A percentile compares a stretch with the other conserved stretches of the same genome.
Conservation (phyloP, 352 stramenopile genomes). For the Hyaloperonospora brassicae region DNA sequence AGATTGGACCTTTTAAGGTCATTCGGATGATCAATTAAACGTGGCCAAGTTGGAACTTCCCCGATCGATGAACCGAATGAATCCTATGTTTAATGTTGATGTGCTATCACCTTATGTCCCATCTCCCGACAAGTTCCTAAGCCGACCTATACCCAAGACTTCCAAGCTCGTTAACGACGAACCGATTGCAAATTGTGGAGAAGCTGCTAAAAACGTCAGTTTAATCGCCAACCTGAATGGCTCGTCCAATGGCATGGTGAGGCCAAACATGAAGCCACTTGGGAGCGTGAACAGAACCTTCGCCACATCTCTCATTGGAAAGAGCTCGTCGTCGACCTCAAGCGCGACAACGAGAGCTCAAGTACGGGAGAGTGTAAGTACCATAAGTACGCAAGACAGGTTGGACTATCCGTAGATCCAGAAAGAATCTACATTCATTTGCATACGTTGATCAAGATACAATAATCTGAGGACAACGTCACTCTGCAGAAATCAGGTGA, state of each 20-base stretch:
- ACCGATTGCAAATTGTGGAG: conserved; percentile 45
- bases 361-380: not conserved
- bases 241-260: conserved; percentile 1
- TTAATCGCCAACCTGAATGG: not conserved
- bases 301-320: not conserved
- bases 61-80: not conserved
- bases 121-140: not conserved
- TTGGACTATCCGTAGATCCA: too few species aligned
- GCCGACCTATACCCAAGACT: not conserved
- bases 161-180: not conserved
- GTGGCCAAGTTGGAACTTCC: not conserved
- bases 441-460: too few species aligned
- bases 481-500: too few species aligned
- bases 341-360: not conserved
- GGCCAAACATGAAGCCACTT: not conserved
- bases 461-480: too few species aligned
- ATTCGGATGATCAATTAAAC: not conserved
- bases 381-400: too few species aligned
- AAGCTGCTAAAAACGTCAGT: not conserved
- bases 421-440: too few species aligned
- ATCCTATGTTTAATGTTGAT: not conserved
- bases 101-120: not conserved
- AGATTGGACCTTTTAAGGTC: not conserved
- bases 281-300: not conserved
- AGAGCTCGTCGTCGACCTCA: not conserved